A percentile compares a stretch with the other conserved stretches of the same genome.
phyloP scores from a whole-genome alignment of 805 yeast genomes.

The Wickerhamiella nectarea region DNA sequence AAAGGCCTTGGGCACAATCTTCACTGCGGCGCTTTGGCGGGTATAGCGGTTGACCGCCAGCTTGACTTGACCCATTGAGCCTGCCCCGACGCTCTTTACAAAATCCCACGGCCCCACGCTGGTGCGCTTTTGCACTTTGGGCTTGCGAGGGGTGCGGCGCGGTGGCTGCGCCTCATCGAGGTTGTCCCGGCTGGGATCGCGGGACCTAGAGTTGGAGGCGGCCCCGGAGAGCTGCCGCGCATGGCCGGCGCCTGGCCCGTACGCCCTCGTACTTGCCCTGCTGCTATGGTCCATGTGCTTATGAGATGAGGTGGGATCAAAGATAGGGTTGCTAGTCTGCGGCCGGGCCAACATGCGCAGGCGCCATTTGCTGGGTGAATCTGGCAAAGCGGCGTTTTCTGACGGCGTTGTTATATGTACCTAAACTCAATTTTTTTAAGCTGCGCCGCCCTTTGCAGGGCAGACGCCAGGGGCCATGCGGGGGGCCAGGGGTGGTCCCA shows the following conservation, averaged over 20 bases:
- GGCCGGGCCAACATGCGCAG: no score
- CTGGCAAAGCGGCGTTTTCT: no score
- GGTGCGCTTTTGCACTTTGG: constrained; percentile 40
- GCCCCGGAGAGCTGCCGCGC: not conserved
- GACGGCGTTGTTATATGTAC: no score
- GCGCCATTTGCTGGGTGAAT: no score
- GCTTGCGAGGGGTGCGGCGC: constrained; percentile 8
- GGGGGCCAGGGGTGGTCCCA: no score
- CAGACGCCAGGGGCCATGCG: no score
- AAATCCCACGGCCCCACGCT: constrained; percentile 96
- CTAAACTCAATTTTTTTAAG: no score
- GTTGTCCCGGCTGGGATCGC: not conserved
- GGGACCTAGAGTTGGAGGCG: not conserved
- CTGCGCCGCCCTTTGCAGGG: no score
- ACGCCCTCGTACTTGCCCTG: constrained; percentile 11
- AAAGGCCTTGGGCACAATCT: constrained; percentile 83
- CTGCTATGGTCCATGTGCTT: not conserved
- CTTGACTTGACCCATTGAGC: constrained; percentile 98
- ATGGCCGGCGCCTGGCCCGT: constrained; percentile 7
- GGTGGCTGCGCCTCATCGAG: not conserved
- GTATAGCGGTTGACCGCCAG: constrained; percentile 77
- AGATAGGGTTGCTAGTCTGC: no score
- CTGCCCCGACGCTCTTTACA: constrained; percentile 89
- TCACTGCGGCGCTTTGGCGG: constrained; percentile 63
- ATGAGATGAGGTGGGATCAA: not conserved